A percentile compares a stretch with the other conserved stretches of the same genome.
Evolutionary conservation across 1,139 yeast genomes (phyloP).

Genomic region (Trichomonascaceae sp.): DNA sequence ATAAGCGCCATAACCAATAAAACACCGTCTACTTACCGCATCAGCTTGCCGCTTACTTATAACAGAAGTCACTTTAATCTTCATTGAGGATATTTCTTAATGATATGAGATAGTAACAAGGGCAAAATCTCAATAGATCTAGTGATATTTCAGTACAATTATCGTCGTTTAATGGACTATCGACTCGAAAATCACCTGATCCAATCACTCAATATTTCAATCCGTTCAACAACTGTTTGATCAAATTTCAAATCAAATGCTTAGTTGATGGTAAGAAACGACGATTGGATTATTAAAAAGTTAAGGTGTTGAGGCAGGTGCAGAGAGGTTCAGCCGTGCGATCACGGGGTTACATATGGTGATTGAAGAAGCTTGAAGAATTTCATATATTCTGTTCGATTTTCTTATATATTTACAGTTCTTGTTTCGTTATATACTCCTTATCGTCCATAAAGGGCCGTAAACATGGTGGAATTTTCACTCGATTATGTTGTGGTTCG

Average conservation of each 20-base stretch:
- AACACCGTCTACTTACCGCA: conserved; percentile 21
- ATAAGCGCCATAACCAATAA: no score
- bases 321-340: not conserved
- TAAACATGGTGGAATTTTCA: conserved; percentile 64
- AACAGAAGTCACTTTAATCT: conserved; percentile 26
- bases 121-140: not conserved
- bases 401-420: no score
- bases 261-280: not conserved
- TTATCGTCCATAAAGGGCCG: conserved; percentile 35
- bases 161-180: not conserved
- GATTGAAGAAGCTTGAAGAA: no score
- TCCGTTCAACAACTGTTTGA: not conserved
- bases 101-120: no score
- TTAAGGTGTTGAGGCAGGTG: not conserved
- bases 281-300: not conserved
- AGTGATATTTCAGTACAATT: not conserved
- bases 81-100: conserved; percentile 16
- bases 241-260: not conserved
- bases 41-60: conserved; percentile 27
- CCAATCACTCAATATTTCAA: not conserved
- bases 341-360: not conserved
- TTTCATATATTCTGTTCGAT: no score
- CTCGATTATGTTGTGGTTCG: conserved; percentile 49
- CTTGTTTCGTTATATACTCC: conserved; percentile 21
- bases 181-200: not conserved